Evolutionary conservation across 2,329 filamentous ascomycete genomes (phyloP).

Genomic region (Seiridium cupressi): DNA sequence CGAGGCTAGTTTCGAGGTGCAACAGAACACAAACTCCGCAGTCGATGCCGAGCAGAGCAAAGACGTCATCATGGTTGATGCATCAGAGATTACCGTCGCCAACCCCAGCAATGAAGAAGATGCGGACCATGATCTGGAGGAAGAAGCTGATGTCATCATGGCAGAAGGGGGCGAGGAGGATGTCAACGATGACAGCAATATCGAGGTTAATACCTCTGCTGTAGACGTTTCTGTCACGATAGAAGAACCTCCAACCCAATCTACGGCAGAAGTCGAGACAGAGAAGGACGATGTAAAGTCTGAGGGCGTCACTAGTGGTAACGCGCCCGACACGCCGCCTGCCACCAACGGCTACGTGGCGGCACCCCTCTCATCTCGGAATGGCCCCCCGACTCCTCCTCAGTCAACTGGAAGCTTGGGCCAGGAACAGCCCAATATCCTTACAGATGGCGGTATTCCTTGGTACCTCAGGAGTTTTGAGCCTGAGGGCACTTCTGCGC

Average conservation of each 20-base stretch:
- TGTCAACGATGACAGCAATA: constrained; percentile 36
- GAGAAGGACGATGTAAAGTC: constrained; percentile 15
- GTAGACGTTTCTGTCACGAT: constrained; percentile 23
- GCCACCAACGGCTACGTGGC: constrained; percentile 45
- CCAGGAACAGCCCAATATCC: constrained; percentile 47
- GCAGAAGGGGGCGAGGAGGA: constrained; percentile 35
- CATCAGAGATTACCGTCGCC: constrained; percentile 45
- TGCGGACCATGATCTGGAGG: constrained; percentile 25
- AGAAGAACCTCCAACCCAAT: neutral
- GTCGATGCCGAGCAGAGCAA: constrained; percentile 39
- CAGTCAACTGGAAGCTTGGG: constrained; percentile 59
- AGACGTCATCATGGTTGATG: constrained; percentile 53
- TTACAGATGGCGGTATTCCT: constrained; percentile 73
- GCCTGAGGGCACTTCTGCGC: constrained; percentile 73
- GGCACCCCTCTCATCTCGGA: constrained; percentile 27
- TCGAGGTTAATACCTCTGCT: constrained; percentile 44
- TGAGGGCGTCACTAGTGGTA: constrained; percentile 25
- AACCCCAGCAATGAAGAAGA: constrained; percentile 23
- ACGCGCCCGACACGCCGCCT: constrained; percentile 42
- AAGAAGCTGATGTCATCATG: constrained; percentile 34
- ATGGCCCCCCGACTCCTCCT: constrained; percentile 63
- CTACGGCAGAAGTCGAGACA: neutral
- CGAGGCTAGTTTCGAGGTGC: constrained; percentile 63
- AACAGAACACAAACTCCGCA: constrained; percentile 33
- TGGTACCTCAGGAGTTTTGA: constrained; percentile 88